These are phyloP conservation scores for Ganoderma sinense DNA, from an alignment of 1,284 basidiomycete species.

Conservation along the genomic window DNA sequence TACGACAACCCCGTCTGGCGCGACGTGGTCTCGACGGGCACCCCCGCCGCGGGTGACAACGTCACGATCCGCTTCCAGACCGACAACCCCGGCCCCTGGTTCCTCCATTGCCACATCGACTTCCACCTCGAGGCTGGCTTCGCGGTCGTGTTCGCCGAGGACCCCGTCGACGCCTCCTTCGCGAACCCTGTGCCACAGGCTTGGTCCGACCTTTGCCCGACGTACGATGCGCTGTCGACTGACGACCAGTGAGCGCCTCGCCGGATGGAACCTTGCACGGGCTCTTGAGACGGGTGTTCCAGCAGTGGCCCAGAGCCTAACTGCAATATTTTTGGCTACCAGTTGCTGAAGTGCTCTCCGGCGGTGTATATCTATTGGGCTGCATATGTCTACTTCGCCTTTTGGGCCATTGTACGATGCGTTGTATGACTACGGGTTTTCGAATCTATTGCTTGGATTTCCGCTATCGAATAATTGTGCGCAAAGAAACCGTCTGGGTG, in stretches of 20 bases:
- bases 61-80: conserved; percentile 40
- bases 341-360: neutral
- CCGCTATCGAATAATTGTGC: neutral
- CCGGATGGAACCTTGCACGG: neutral
- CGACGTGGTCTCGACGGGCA: conserved; percentile 43
- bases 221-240: conserved; percentile 30
- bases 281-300: neutral
- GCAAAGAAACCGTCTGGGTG: neutral
- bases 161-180: conserved; percentile 23
- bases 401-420: neutral
- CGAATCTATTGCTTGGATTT: neutral
- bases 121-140: conserved; percentile 38
- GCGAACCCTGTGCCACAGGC: conserved; percentile 31
- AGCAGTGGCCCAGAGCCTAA: neutral
- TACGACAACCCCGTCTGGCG: conserved; percentile 43
- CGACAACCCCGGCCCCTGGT: conserved; percentile 38
- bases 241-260: conserved; percentile 18
- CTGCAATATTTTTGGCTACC: neutral
- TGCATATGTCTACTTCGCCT: neutral
- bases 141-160: conserved; percentile 39
- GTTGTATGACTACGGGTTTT: neutral
- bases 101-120: conserved; percentile 38
- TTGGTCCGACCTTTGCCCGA: conserved; percentile 35
- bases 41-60: conserved; percentile 35
- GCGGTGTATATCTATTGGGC: neutral